Evolutionary conservation across 768 basidiomycete genomes (phyloP), one percentile per base, ranked within the genome.

Genomic region (Suillus luteus): DNA sequence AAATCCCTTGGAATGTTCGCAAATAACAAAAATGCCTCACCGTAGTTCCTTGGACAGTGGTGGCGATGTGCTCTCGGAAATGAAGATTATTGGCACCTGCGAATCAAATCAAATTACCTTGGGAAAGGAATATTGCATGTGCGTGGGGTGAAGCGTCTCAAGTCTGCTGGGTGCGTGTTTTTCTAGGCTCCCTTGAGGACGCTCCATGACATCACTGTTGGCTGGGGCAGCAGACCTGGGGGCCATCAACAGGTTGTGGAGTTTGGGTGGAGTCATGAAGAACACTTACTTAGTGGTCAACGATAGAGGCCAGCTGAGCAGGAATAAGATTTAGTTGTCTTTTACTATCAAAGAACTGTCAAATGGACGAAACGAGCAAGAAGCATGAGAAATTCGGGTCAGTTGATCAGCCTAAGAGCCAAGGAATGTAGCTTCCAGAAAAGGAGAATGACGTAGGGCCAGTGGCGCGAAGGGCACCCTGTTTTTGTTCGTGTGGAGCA

Each of bases 401-500:
- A 27, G 24, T 24, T 48, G 12, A 48, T 48, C 55, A 61, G 38
- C 35, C 35, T 35, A n/a, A 22, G 33, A 38, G 35, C 22, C 22
- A 15, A 15, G 38, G 40, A 24, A 27, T 57, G 33, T 22, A 24
- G 31, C n/a, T 63, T 52, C 49, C 61, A 12, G 1, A 65, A 66
- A 65, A 64, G 71, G 19, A 54, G 10, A 57, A 74, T 75, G 73
- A 75, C 72, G 75, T 75, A 75, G 67, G 64, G 66, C 27, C 17
- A 59, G 69, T 48, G 75, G 73, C 75, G 74, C 72, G 58, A 66
- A 62, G 74, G 67, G 66, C 66, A 76, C 73, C 73, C 73, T 70
- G 72, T 76, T 74, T 75, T 67, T 65, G 70, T 73, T 69, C 67
- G 62, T 75, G 73, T 75, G 73, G 73, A 75, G 73, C 73, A 9